These are phyloP conservation scores for Exidia glandulosa DNA, from an alignment of 768 basidiomycete species.

Conservation along the genomic window DNA sequence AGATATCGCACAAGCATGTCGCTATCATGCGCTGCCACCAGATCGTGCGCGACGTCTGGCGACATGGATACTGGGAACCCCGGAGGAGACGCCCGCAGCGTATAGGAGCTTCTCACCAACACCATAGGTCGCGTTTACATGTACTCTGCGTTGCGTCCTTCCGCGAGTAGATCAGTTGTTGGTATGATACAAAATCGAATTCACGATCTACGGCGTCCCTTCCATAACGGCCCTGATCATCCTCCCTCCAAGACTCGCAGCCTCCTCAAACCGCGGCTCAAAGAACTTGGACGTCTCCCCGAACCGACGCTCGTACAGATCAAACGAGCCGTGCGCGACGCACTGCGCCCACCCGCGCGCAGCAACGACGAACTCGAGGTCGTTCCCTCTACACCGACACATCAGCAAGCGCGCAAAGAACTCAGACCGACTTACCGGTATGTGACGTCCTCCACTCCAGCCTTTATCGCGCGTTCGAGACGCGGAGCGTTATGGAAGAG, in stretches of 20 bases:
- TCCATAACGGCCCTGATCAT: slow-evolving; percentile 75
- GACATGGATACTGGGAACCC: too few relatives aligned
- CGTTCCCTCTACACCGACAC: slow-evolving; percentile 27
- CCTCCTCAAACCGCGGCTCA: slow-evolving; percentile 78
- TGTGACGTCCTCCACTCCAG: slow-evolving; percentile 63
- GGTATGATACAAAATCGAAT: too few relatives aligned
- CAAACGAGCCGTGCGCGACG: slow-evolving; percentile 85
- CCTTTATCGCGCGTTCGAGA: slow-evolving; percentile 58
- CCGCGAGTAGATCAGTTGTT: too few relatives aligned
- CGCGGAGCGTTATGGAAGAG: slow-evolving; percentile 65
- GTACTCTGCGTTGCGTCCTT: too few relatives aligned
- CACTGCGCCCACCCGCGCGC: slow-evolving; percentile 95
- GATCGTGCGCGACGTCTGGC: too few relatives aligned
- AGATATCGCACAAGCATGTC: too few relatives aligned
- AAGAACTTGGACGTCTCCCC: slow-evolving; percentile 74
- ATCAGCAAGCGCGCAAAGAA: background rate
- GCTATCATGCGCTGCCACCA: too few relatives aligned
- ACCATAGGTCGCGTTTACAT: too few relatives aligned
- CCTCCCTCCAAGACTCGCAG: slow-evolving; percentile 64
- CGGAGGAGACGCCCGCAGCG: too few relatives aligned
- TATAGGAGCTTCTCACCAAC: too few relatives aligned
- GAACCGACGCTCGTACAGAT: slow-evolving; percentile 75
- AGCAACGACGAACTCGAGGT: slow-evolving; percentile 88
- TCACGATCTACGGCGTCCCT: too few relatives aligned
- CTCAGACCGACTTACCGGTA: slow-evolving; percentile 44